phyloP scores from a whole-genome alignment of 1,139 yeast species.

The Yamadazyma conglobata region DNA sequence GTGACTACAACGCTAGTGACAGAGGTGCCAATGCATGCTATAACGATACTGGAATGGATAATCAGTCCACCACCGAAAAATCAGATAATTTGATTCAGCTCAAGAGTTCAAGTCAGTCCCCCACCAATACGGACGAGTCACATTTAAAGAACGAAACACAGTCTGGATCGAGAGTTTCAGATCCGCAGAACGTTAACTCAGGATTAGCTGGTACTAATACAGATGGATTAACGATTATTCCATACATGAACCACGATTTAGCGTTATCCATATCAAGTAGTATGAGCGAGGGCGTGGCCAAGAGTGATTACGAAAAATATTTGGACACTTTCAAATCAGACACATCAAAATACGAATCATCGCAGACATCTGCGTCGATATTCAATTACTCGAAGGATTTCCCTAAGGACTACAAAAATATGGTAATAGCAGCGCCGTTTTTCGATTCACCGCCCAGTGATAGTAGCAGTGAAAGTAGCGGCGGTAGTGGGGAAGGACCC shows the following conservation, averaged over 20 bases:
- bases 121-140: constrained; percentile 1
- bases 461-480: constrained; percentile 27
- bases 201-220: constrained; percentile 8
- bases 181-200: not conserved
- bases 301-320: constrained; percentile 19
- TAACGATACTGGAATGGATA: not conserved
- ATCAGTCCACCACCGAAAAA: not conserved
- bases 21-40: not conserved
- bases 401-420: constrained; percentile 14
- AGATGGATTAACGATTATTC: constrained; percentile 20
- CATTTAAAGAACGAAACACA: no score
- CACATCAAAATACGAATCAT: constrained; percentile 14
- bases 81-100: not conserved
- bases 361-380: constrained; percentile 13
- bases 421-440: constrained; percentile 40
- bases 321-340: constrained; percentile 18
- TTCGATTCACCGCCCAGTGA: constrained; percentile 40
- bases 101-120: constrained; percentile 1
- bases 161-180: not conserved
- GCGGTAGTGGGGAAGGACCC: constrained; percentile 5
- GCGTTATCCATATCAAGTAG: constrained; percentile 19
- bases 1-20: not conserved
- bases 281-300: constrained; percentile 4
- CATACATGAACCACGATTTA: constrained; percentile 18
- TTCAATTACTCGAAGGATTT: constrained; percentile 9